Conservation (phyloP, 2,329 filamentous ascomycete species). For the Colletotrichum echinochloae region DNA sequence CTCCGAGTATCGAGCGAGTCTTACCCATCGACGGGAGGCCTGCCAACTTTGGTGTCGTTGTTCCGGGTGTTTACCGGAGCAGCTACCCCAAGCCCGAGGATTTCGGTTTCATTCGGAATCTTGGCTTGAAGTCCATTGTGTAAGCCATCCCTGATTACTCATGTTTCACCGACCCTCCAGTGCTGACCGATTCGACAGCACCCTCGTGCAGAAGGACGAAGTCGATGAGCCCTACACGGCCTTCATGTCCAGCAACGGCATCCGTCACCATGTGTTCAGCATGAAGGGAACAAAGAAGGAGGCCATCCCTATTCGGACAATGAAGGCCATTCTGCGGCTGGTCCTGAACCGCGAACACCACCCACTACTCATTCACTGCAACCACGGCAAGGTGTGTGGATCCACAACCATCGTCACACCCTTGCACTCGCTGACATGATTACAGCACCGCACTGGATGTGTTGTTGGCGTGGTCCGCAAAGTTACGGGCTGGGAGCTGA, state of each 20-base stretch:
- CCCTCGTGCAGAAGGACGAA: constrained; percentile 73
- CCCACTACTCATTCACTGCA: constrained; percentile 90
- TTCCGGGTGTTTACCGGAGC: constrained; percentile 82
- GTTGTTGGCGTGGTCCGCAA: constrained; percentile 85
- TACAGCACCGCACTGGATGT: constrained; percentile 86
- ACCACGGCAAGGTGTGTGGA: constrained; percentile 79
- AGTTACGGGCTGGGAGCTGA: constrained; percentile 73
- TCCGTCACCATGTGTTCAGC: constrained; percentile 79
- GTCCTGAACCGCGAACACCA: constrained; percentile 80
- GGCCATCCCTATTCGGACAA: constrained; percentile 73
- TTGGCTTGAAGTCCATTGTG: constrained; percentile 84
- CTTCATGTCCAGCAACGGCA: constrained; percentile 76
- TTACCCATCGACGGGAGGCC: constrained; percentile 56
- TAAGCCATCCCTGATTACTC: constrained; percentile 55
- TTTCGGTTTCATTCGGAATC: constrained; percentile 73
- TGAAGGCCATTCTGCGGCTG: constrained; percentile 77
- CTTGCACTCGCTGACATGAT: constrained; percentile 20
- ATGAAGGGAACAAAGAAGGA: constrained; percentile 92
- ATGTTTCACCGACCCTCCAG: constrained; percentile 11
- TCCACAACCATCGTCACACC: too few species aligned
- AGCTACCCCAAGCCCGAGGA: constrained; percentile 81
- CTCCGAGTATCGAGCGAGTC: constrained; percentile 30
- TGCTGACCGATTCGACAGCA: constrained; percentile 55
- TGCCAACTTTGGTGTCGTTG: constrained; percentile 81
- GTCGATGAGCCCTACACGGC: constrained; percentile 61